Evolutionary conservation across 306 rosid genomes (phyloP).

Genomic region (Rosa persica): DNA sequence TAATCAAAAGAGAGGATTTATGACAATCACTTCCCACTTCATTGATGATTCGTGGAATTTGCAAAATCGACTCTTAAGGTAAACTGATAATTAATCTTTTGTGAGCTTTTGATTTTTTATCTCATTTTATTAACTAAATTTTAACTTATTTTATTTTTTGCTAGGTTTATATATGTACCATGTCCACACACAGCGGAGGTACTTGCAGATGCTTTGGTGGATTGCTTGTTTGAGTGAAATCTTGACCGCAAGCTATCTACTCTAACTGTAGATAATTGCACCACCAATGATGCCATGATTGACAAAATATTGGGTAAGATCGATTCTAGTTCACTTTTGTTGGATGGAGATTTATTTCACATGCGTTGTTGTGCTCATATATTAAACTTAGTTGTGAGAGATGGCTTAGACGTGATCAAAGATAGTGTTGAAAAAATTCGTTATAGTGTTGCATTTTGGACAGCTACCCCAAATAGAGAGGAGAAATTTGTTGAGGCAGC

Average conservation of each 20-base stretch:
- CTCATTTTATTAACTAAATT: neutral
- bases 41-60: neutral
- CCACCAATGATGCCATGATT: no score
- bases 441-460: no score
- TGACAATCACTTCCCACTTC: neutral
- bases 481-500: no score
- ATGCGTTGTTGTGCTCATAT: no score
- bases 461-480: no score
- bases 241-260: neutral
- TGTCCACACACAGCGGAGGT: neutral
- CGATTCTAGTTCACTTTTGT: no score
- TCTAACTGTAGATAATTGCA: neutral
- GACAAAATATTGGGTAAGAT: no score
- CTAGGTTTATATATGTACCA: slow-evolving; percentile 1
- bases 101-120: no score
- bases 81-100: neutral
- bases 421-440: no score
- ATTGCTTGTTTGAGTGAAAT: neutral
- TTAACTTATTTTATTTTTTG: neutral
- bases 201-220: neutral
- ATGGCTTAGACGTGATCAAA: no score
- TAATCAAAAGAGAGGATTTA: neutral
- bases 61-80: neutral
- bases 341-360: no score
- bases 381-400: no score